phyloP scores from a whole-genome alignment of 2,329 filamentous ascomycete genomes.

The Botrytis sinoallii region DNA sequence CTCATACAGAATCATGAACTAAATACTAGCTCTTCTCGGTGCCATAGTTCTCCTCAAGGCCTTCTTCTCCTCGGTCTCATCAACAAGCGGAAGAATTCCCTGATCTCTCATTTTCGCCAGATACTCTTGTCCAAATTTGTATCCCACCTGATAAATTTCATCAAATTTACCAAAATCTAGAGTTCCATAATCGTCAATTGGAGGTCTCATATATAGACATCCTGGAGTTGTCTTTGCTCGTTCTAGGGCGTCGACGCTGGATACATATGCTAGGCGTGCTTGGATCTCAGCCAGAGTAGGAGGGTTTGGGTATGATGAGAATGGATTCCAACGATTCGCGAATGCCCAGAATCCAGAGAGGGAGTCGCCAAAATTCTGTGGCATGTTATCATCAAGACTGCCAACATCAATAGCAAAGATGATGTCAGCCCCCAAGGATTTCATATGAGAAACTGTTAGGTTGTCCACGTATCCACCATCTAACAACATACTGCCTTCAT shows the following conservation, averaged over 20 bases:
- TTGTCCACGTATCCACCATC: slow-evolving; percentile 98
- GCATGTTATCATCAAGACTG: slow-evolving; percentile 83
- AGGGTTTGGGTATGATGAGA: slow-evolving; percentile 83
- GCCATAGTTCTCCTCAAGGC: slow-evolving; percentile 75
- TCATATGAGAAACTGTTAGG: slow-evolving; percentile 95
- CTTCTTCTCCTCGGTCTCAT: slow-evolving; percentile 75
- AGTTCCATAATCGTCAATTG: slow-evolving; percentile 89
- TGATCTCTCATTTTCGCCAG: slow-evolving; percentile 73
- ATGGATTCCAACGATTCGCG: slow-evolving; percentile 94
- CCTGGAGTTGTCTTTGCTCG: slow-evolving; percentile 86
- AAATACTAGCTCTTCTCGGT: slow-evolving; percentile 75
- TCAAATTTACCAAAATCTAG: slow-evolving; percentile 97
- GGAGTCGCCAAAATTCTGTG: slow-evolving; percentile 90
- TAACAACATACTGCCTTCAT: slow-evolving; percentile 93
- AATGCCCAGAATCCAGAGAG: slow-evolving; percentile 94
- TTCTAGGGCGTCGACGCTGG: slow-evolving; percentile 89
- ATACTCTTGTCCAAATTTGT: slow-evolving; percentile 79
- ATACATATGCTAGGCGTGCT: slow-evolving; percentile 89
- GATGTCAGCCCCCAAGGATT: slow-evolving; percentile 83
- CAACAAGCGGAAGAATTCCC: slow-evolving; percentile 67
- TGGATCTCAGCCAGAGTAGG: slow-evolving; percentile 96
- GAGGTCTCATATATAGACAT: slow-evolving; percentile 94
- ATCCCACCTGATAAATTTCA: slow-evolving; percentile 89
- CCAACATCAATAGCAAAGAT: slow-evolving; percentile 97
- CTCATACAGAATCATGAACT: not conserved